Percentiles rank a stretch among this genome's conserved stretches.
phyloP scores from a whole-genome alignment of 2,329 filamentous ascomycete genomes.

The Huntiella abstrusa region DNA sequence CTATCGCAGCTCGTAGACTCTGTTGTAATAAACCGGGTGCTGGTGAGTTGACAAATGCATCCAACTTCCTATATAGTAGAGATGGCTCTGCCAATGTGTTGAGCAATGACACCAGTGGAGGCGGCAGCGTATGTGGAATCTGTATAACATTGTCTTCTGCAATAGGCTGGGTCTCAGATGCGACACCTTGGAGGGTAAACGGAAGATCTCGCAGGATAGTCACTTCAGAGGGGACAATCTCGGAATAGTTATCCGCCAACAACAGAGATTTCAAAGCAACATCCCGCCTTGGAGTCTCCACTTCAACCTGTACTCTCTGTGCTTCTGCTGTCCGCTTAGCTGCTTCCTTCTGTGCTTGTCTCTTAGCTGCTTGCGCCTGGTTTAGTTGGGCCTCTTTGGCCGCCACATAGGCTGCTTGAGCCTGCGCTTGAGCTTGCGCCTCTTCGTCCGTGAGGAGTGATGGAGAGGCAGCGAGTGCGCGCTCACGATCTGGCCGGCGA shows the following conservation, averaged over 20 bases:
- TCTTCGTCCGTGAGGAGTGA: slow-evolving; percentile 27
- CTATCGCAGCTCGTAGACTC: slow-evolving; percentile 74
- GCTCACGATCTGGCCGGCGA: slow-evolving; percentile 21
- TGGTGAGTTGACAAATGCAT: slow-evolving; percentile 62
- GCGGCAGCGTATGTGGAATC: slow-evolving; percentile 59
- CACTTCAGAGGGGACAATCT: slow-evolving; percentile 44
- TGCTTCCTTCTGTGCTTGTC: slow-evolving; percentile 15
- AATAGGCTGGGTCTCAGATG: slow-evolving; percentile 70
- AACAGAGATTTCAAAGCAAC: slow-evolving; percentile 38
- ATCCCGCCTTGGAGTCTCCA: slow-evolving; percentile 23
- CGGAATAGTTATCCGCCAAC: slow-evolving; percentile 35
- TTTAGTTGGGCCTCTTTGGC: slow-evolving; percentile 22
- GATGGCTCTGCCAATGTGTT: slow-evolving; percentile 86
- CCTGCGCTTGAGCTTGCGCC: slow-evolving; percentile 17
- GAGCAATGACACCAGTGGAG: slow-evolving; percentile 69
- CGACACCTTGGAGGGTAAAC: slow-evolving; percentile 82
- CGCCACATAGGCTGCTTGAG: slow-evolving; percentile 24
- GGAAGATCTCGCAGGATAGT: slow-evolving; percentile 62
- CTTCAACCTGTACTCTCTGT: slow-evolving; percentile 13
- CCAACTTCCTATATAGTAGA: slow-evolving; percentile 67
- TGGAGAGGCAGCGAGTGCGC: slow-evolving; percentile 19
- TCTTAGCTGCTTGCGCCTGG: slow-evolving; percentile 6
- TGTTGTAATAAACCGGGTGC: slow-evolving; percentile 78
- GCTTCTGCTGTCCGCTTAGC: slow-evolving; percentile 16
- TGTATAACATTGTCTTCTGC: slow-evolving; percentile 48